These are phyloP conservation scores for Pseudogymnoascus sp. DNA, from an alignment of 2,329 filamentous ascomycete species.

Conservation along the genomic window DNA sequence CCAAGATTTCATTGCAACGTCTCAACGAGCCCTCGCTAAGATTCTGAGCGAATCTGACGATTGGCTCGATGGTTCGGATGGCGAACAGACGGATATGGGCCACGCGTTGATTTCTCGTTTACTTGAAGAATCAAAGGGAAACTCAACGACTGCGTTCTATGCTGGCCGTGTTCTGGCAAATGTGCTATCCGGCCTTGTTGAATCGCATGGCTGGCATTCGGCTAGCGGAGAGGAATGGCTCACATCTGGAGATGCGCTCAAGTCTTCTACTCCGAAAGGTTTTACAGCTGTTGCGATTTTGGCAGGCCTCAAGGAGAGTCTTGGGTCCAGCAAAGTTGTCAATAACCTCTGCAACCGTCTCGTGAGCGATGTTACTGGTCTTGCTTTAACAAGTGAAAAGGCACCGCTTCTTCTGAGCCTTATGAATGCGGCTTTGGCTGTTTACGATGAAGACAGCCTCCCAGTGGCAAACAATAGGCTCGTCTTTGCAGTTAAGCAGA, in stretches of 20 bases:
- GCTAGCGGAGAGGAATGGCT: conserved; percentile 41
- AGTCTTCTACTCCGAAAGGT: conserved; percentile 37
- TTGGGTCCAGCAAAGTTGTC: conserved; percentile 40
- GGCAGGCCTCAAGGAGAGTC: conserved; percentile 42
- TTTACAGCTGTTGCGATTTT: conserved; percentile 44
- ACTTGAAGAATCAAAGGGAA: conserved; percentile 34
- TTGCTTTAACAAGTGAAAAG: conserved; percentile 36
- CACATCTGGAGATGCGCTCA: conserved; percentile 38
- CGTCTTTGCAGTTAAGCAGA: conserved; percentile 71
- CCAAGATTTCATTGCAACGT: conserved; percentile 15
- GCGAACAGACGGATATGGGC: conserved; percentile 31
- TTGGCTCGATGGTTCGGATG: conserved; percentile 32
- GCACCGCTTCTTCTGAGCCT: conserved; percentile 44
- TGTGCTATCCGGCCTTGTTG: conserved; percentile 40
- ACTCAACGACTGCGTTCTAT: conserved; percentile 42
- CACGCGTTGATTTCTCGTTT: conserved; percentile 38
- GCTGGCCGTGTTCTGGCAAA: conserved; percentile 44
- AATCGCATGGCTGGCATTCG: conserved; percentile 38
- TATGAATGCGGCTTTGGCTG: conserved; percentile 42
- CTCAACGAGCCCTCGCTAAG: conserved; percentile 10
- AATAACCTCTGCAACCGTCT: conserved; percentile 51
- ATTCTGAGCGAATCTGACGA: conserved; percentile 34
- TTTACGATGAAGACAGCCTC: conserved; percentile 45
- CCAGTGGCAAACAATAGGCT: conserved; percentile 46
- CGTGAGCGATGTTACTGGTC: conserved; percentile 51